These are phyloP conservation scores for Cryptococcus depauperatus DNA, from an alignment of 1,284 basidiomycete genomes.

Conservation along the genomic window DNA sequence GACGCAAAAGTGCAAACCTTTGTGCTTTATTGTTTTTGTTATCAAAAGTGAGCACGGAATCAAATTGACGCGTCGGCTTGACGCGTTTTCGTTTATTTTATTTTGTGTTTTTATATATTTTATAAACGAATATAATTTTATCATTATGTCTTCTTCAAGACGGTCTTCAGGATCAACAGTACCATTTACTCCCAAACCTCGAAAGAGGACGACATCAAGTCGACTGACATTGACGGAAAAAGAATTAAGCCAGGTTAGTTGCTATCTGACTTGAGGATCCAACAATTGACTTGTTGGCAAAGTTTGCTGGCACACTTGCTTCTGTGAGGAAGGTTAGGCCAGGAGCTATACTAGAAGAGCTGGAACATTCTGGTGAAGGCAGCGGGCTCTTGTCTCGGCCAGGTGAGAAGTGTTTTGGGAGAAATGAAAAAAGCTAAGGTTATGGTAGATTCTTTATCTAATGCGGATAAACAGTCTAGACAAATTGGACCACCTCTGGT, in stretches of 20 bases:
- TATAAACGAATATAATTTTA: too few relatives aligned
- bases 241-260: conserved; percentile 32
- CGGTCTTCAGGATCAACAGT: conserved; percentile 24
- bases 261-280: neutral
- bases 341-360: conserved; percentile 37
- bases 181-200: conserved; percentile 38
- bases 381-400: conserved; percentile 10
- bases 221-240: conserved; percentile 21
- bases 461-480: too few relatives aligned
- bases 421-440: too few relatives aligned
- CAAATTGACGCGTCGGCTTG: too few relatives aligned
- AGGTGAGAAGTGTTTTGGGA: too few relatives aligned
- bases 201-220: conserved; percentile 20
- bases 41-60: too few relatives aligned
- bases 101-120: too few relatives aligned
- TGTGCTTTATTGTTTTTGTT: too few relatives aligned
- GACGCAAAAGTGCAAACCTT: too few relatives aligned
- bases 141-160: neutral
- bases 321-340: conserved; percentile 36
- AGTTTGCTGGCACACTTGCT: conserved; percentile 37
- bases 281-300: neutral
- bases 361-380: conserved; percentile 33
- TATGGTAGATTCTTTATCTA: too few relatives aligned
- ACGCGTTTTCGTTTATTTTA: too few relatives aligned
- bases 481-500: neutral